These are phyloP conservation scores for Phytophthora agathidicida DNA, from an alignment of 352 stramenopile genomes.

Conservation along the genomic window DNA sequence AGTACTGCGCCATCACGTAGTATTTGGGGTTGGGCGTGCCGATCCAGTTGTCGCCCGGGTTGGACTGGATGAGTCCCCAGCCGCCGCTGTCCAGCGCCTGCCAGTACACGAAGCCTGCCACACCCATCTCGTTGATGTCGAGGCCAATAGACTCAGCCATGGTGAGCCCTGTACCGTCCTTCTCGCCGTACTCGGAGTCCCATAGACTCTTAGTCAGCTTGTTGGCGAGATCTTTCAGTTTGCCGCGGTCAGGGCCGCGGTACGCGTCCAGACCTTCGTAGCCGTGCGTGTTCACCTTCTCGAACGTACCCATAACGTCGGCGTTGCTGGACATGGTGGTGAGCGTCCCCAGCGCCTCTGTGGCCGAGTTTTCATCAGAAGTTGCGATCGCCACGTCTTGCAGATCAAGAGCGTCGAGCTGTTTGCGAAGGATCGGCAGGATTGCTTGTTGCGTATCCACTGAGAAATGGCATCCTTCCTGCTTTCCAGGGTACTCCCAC, in stretches of 20 bases:
- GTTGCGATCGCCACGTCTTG: conserved; percentile 40
- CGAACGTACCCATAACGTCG: conserved; percentile 32
- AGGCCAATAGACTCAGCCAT: conserved; percentile 63
- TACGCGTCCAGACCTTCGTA: conserved; percentile 58
- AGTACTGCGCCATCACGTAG: conserved; percentile 61
- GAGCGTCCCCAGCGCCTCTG: conserved; percentile 39
- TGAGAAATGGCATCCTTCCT: conserved; percentile 62
- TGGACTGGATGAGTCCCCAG: conserved; percentile 45
- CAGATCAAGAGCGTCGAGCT: conserved; percentile 43
- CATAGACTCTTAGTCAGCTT: conserved; percentile 51
- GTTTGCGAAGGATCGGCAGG: conserved; percentile 41
- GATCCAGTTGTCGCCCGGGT: conserved; percentile 49
- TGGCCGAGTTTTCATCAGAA: conserved; percentile 63
- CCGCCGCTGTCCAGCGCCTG: conserved; percentile 56
- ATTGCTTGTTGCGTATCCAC: conserved; percentile 44
- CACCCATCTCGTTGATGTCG: conserved; percentile 66
- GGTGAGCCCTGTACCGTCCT: conserved; percentile 50
- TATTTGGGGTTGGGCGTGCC: conserved; percentile 54
- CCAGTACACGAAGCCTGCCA: conserved; percentile 68
- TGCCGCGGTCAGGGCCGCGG: conserved; percentile 39
- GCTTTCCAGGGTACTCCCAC: conserved; percentile 55
- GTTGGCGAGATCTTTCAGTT: conserved; percentile 38
- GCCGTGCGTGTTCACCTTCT: conserved; percentile 64
- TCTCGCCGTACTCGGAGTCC: conserved; percentile 66
- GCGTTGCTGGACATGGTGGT: conserved; percentile 23